Evolutionary conservation across 768 basidiomycete species (phyloP), one percentile per base, ranked within the genome.

Genomic region (Nevesoporus exiguus): DNA sequence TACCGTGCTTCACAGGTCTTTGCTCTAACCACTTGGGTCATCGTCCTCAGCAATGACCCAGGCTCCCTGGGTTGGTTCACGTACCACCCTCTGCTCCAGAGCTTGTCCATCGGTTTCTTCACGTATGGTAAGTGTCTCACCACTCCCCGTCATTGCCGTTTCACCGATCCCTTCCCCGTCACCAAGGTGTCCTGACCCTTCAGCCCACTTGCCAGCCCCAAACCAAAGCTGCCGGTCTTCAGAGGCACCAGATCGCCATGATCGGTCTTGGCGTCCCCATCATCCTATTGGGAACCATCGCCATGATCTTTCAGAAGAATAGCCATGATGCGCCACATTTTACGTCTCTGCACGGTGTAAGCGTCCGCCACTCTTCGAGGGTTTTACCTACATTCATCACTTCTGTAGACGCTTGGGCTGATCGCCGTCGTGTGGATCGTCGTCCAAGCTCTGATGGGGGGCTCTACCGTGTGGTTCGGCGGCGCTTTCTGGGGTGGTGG

Each of bases 401-500:
- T 52, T 21, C 11, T 10, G 19, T 61, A 89, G 85, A 79, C 71
- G 40, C 76, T 90, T 50, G 92, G 90, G 0, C 68, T 87, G n/a
- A 66, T 82, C 34, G 71, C 77, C n/a, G 66, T 86, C 42, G 56
- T 67, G 10, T 89, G 86, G 87, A 70, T 91, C 40, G 24, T 83
- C 15, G 51, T 78, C 30, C 90, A 93, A 62, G 71, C 80, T 7
- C 52, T 75, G 9, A 17, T 91, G 0, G 91, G 91, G 6, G 88
- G 77, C 3, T 83, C 80, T n/a, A 88, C 85, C 47, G 87, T 90
- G 15, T 91, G 90, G 90, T 84, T 78, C 56, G 77, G 73, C 7
- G 90, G 90, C 11, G 76, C 75, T 15, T 74, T 76, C 0, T 88
- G 92, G 63, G 89, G 90, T 5, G 88, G 90, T 1, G 83, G 80